These are phyloP conservation scores for Cryptococcus sp. DNA, from an alignment of 1,284 basidiomycete species.

Conservation along the genomic window DNA sequence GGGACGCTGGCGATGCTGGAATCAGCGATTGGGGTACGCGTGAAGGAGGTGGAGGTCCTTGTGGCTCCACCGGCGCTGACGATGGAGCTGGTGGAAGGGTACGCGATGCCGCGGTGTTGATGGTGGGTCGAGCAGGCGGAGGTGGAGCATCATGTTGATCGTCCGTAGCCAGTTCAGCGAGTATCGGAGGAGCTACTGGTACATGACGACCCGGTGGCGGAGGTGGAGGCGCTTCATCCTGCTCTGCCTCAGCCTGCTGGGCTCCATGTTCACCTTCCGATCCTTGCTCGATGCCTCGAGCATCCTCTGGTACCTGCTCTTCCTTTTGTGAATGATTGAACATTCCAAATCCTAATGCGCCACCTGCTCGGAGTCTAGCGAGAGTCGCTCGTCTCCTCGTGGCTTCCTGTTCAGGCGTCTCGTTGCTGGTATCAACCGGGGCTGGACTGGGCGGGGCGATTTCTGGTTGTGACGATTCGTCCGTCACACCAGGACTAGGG, in stretches of 20 bases:
- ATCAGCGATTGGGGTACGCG: slow-evolving; percentile 7
- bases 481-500: slow-evolving; percentile 6
- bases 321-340: slow-evolving; percentile 35
- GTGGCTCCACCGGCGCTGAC: slow-evolving; percentile 2
- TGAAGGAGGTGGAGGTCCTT: slow-evolving; percentile 4
- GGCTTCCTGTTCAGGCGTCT: slow-evolving; percentile 50
- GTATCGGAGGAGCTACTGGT: slow-evolving; percentile 14
- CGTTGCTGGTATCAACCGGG: slow-evolving; percentile 31
- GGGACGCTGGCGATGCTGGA: not conserved
- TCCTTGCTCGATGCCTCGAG: slow-evolving; percentile 18
- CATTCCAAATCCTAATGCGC: slow-evolving; percentile 50
- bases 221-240: slow-evolving; percentile 23
- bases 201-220: slow-evolving; percentile 23
- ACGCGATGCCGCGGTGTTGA: slow-evolving; percentile 7
- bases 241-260: slow-evolving; percentile 12
- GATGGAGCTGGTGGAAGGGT: slow-evolving; percentile 32
- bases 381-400: slow-evolving; percentile 47
- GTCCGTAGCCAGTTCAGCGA: slow-evolving; percentile 10
- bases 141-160: slow-evolving; percentile 10
- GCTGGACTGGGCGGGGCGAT: not conserved
- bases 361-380: slow-evolving; percentile 49
- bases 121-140: slow-evolving; percentile 2
- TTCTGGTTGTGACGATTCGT: not conserved
- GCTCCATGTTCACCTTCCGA: slow-evolving; percentile 22
- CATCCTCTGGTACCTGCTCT: slow-evolving; percentile 9